Evolutionary conservation across 2,329 filamentous ascomycete genomes (phyloP), one percentile per base, ranked within the genome.

Genomic region (Colletotrichum sp.): DNA sequence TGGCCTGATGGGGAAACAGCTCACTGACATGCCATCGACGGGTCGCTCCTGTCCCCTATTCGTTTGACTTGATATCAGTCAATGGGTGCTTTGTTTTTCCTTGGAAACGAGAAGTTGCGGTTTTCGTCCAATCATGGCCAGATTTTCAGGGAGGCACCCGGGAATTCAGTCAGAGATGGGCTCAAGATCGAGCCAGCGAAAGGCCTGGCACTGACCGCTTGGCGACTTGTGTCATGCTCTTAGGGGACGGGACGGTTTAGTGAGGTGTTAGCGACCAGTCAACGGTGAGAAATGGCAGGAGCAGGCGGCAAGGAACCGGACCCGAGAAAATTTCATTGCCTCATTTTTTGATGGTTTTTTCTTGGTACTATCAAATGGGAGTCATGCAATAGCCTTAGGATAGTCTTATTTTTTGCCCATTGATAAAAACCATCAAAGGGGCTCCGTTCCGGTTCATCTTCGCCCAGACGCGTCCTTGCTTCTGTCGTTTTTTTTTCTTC

Each of bases 1-100:
- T 75, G 69, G 72, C 69, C 61, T 62, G 72, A 75, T 39, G 68
- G 27, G 59, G 52, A 52, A 75, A 72, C 72, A 72, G 69, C 73
- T 72, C 57, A 76, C 69, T 59, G 65, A 69, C 72, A 75, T 36
- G 72, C 72, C 44, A 75, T 32, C 4, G 19, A 32, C 36, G 39
- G 27, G 70, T 9, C 22, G 7, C 34, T 27, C 63, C 34, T 6
- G 27, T 52, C 29, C 34, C 25, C 61, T 25, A 32, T 34, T 15
- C 30, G 29, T 63, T 63, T 36, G 57, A n/a, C 27, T 61, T 61
- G 16, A 29, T 30, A 32, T 52, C 44, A 52, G 44, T 52, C 44
- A 52, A 52, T 52, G 44, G 44, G 11, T 22, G 44, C 44, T 52
- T 63, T 63, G 19, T 63, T 32, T 63, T 39, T n/a, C 22, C 62